phyloP scores from a whole-genome alignment of 257 asterid genomes.

The Gynochthodes officinalis region DNA sequence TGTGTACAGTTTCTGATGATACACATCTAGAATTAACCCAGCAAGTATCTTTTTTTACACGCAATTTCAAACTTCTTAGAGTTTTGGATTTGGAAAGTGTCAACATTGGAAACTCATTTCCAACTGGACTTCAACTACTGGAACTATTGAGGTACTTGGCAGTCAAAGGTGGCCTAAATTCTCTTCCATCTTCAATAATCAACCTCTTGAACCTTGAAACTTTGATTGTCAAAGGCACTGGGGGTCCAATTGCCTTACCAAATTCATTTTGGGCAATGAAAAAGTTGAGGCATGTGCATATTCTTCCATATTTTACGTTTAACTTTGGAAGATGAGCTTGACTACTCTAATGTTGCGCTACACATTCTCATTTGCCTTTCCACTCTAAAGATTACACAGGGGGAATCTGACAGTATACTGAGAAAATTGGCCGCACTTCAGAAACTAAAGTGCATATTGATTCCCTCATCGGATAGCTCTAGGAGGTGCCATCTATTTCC shows the following conservation, averaged over 20 bases:
- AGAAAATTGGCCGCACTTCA: neutral
- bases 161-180: neutral
- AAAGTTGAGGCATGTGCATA: neutral
- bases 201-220: slow-evolving; percentile 11
- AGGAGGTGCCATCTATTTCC: neutral
- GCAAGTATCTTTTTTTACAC: neutral
- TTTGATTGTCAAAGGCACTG: neutral
- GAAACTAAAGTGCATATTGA: neutral
- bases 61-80: neutral
- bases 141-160: neutral
- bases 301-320: neutral
- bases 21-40: neutral
- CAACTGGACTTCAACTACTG: neutral
- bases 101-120: neutral
- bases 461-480: neutral
- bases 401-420: neutral
- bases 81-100: neutral
- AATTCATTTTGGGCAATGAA: neutral
- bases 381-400: neutral
- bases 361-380: neutral
- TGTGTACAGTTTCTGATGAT: neutral
- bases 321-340: neutral
- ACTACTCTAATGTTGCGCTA: neutral
- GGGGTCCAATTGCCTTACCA: neutral
- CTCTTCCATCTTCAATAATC: neutral